These are phyloP conservation scores for Aspergillus phoenicis DNA, from an alignment of 2,329 filamentous ascomycete genomes.

Conservation along the genomic window DNA sequence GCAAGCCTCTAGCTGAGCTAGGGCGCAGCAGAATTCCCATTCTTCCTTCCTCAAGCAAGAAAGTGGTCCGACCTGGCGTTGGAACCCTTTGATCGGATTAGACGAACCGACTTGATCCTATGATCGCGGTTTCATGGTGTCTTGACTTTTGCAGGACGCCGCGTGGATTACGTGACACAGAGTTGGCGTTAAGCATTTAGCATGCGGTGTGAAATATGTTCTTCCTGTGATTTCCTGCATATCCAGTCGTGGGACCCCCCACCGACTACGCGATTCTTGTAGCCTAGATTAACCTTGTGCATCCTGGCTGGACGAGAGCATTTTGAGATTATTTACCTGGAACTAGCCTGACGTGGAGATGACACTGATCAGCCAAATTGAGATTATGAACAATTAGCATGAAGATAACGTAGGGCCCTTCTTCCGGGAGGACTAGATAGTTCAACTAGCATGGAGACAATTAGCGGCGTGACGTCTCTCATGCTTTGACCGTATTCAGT, in stretches of 20 bases:
- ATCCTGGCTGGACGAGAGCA: constrained; percentile 14
- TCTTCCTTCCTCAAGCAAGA: constrained; percentile 19
- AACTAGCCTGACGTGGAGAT: constrained; percentile 16
- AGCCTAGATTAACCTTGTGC: constrained; percentile 19
- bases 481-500: not conserved
- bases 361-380: constrained; percentile 10
- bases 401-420: not conserved
- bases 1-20: constrained; percentile 36
- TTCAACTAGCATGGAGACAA: not conserved
- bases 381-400: constrained; percentile 13
- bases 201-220: constrained; percentile 38
- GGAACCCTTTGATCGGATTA: constrained; percentile 28
- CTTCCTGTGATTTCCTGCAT: constrained; percentile 23
- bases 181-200: constrained; percentile 38
- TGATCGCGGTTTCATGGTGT: constrained; percentile 16
- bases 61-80: constrained; percentile 40
- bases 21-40: constrained; percentile 5
- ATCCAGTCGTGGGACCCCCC: constrained; percentile 8
- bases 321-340: constrained; percentile 9
- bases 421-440: not conserved
- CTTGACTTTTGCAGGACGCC: constrained; percentile 18
- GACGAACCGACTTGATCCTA: constrained; percentile 21
- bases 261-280: constrained; percentile 4
- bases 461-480: not conserved
- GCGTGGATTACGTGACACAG: constrained; percentile 27